Evolutionary conservation across 108 stramenopile genomes (phyloP).

Genomic region (Licmophora abbreviata): DNA sequence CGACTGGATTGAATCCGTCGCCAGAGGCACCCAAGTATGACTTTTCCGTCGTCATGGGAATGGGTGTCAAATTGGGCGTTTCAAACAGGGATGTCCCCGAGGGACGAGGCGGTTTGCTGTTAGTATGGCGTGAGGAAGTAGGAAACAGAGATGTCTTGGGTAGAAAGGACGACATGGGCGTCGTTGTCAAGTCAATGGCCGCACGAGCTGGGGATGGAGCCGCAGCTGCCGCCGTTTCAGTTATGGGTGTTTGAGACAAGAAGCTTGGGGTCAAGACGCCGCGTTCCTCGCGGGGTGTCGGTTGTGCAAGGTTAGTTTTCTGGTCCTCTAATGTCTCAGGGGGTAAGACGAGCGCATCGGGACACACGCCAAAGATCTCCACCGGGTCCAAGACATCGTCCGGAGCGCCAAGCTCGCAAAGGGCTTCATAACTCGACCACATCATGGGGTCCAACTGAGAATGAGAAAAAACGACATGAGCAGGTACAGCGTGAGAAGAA

Average conservation of each 20-base stretch:
- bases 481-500: background rate
- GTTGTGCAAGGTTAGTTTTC: background rate
- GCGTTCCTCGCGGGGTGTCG: no score
- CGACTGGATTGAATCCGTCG: slow-evolving; percentile 17
- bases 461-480: background rate
- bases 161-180: slow-evolving; percentile 1
- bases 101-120: slow-evolving; percentile 10
- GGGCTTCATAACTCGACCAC: slow-evolving; percentile 74
- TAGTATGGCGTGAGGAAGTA: slow-evolving; percentile 4
- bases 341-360: slow-evolving; percentile 9
- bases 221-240: no score
- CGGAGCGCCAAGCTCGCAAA: slow-evolving; percentile 73
- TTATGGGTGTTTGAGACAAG: no score
- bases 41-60: slow-evolving; percentile 25
- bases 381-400: slow-evolving; percentile 51
- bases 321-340: slow-evolving; percentile 9
- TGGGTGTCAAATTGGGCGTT: slow-evolving; percentile 59
- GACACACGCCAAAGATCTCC: slow-evolving; percentile 54
- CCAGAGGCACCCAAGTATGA: background rate
- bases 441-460: slow-evolving; percentile 72
- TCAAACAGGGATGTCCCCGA: slow-evolving; percentile 20
- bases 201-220: no score
- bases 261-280: no score
- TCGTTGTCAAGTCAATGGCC: background rate
- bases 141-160: slow-evolving; percentile 32